Evolutionary conservation across 2,329 filamentous ascomycete species (phyloP), one percentile per base, ranked within the genome.

Genomic region (Xylaria sp.): DNA sequence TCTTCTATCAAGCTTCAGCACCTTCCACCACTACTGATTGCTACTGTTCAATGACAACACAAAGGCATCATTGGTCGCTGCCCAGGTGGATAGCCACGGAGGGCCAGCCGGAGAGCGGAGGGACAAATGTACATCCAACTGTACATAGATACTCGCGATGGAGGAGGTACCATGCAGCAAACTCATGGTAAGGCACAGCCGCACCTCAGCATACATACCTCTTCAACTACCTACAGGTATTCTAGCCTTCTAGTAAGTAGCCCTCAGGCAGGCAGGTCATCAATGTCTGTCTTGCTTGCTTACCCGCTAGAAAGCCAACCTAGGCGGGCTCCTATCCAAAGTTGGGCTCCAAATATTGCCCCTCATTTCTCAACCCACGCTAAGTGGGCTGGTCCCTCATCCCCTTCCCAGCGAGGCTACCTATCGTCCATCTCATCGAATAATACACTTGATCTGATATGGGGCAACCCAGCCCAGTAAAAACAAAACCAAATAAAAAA

Each of bases 301-400:
- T n/a, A 55, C 53, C 47, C 2, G 6, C 19, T 48, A 17, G 17
- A 21, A 48, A 48, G 47, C 47, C n/a, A 21, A 48, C 6, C 47
- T 24, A 34, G 45, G 32, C 58, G 50, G 54, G 55, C 39, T 50
- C 39, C 61, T 27, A 39, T 32, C 53, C 54, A 53, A 34, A 51
- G 62, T 68, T 68, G 39, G 66, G 66, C 66, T 58, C 62, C 65
- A 65, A 63, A 67, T 34, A 55, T 68, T 70, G 68, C 70, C 70
- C 70, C 70, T 71, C 70, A 70, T 71, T 67, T 71, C 68, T 63
- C 27, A 68, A 64, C 60, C 51, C 65, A 64, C 63, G 36, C 69
- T 61, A 71, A 71, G 69, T 71, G 69, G 69, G 69, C 57, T 71
- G 48, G 60, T 68, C 53, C 58, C 56, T 68, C 63, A 59, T 58